Evolutionary conservation across 148 eudicot genomes (phyloP).

Genomic region (Rhododendron molle): DNA sequence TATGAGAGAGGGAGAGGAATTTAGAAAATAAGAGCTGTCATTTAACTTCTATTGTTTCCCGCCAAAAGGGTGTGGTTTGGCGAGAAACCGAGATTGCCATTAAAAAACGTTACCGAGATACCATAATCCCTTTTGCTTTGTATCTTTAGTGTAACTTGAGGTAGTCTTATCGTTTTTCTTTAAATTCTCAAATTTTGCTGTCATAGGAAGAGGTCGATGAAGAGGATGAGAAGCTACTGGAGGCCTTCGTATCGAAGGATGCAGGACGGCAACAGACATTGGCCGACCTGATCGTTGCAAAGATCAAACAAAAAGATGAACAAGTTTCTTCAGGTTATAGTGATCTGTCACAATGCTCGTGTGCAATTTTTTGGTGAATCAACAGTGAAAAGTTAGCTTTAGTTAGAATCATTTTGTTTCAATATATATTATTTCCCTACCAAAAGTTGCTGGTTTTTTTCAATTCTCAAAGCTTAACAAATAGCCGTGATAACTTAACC

Average conservation of each 20-base stretch:
- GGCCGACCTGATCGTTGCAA: slow-evolving; percentile 67
- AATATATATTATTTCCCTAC: background rate
- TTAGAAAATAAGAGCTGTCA: background rate
- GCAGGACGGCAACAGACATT: slow-evolving; percentile 61
- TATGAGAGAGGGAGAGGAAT: background rate
- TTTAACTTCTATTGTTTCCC: background rate
- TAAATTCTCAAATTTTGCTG: background rate
- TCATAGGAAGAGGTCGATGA: slow-evolving; percentile 61
- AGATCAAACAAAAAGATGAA: slow-evolving; percentile 61
- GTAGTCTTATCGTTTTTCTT: background rate
- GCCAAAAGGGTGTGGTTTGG: background rate
- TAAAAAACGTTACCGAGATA: background rate
- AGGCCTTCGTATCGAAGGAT: slow-evolving; percentile 65
- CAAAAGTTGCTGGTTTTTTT: background rate
- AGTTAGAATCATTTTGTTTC: background rate
- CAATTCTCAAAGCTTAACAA: background rate
- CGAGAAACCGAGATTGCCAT: background rate
- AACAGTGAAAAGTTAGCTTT: background rate
- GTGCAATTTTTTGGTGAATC: background rate
- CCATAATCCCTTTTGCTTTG: background rate
- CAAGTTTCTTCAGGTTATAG: slow-evolving; percentile 53
- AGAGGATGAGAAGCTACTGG: slow-evolving; percentile 77
- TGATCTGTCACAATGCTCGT: background rate
- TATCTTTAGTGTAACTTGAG: background rate
- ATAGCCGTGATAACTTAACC: background rate